Evolutionary conservation across 192 early-diverging fungal genomes (phyloP).

Genomic region (Rhizoclosmatium sp.): DNA sequence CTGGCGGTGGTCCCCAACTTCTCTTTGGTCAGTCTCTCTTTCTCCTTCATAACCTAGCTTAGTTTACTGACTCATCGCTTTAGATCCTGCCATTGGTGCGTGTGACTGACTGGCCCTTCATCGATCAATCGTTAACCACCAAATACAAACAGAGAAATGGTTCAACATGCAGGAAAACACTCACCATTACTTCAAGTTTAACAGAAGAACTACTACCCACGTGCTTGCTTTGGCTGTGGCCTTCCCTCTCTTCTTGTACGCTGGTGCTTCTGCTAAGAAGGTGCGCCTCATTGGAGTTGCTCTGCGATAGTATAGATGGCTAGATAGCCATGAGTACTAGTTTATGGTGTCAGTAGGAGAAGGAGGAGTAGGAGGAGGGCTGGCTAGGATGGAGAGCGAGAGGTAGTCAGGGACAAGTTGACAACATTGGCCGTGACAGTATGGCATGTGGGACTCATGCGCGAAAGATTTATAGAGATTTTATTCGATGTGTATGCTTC

Average conservation of each 20-base stretch:
- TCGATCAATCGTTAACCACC: background rate
- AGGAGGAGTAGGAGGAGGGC: too few species aligned
- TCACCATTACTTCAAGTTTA: constrained; percentile 49
- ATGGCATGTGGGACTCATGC: too few species aligned
- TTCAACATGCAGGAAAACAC: constrained; percentile 59
- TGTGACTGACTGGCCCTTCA: background rate
- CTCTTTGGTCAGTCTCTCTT: constrained; percentile 55
- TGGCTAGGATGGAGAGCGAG: too few species aligned
- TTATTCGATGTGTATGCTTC: too few species aligned
- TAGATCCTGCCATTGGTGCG: constrained; percentile 46
- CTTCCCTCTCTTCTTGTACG: constrained; percentile 42
- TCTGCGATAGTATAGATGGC: too few species aligned
- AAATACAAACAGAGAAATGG: constrained; percentile 51
- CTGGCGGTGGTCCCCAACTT: constrained; percentile 30
- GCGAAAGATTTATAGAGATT: too few species aligned
- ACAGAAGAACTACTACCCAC: constrained; percentile 39
- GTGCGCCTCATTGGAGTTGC: background rate
- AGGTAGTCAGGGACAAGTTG: too few species aligned
- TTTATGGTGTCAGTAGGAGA: too few species aligned
- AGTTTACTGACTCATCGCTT: background rate
- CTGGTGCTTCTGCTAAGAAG: constrained; percentile 14
- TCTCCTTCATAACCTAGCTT: background rate
- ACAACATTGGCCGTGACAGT: too few species aligned
- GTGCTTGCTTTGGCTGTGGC: constrained; percentile 38
- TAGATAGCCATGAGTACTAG: too few species aligned